Conservation (phyloP, 2,329 filamentous ascomycete genomes). For the Eutypella sp. region DNA sequence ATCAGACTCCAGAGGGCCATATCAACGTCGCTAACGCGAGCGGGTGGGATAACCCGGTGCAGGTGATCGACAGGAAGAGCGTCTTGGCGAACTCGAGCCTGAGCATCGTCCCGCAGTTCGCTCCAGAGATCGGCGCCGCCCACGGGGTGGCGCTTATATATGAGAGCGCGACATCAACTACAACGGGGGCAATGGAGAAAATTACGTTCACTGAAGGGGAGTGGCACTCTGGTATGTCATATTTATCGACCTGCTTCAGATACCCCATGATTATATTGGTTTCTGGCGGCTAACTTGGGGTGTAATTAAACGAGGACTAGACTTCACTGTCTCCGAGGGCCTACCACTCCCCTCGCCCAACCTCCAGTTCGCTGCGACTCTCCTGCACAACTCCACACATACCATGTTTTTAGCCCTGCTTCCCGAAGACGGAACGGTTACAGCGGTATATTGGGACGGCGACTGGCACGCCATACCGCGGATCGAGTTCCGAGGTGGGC, state of each 20-base stretch:
- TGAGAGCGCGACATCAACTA: background rate
- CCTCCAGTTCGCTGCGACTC: background rate
- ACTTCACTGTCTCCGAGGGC: background rate
- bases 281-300: background rate
- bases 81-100: slow-evolving; percentile 10
- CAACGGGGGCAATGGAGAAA: background rate
- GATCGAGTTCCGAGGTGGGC: background rate
- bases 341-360: background rate
- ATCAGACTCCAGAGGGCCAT: slow-evolving; percentile 12
- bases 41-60: slow-evolving; percentile 9
- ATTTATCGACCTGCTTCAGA: too few relatives aligned
- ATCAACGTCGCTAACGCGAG: slow-evolving; percentile 12
- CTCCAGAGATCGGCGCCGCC: slow-evolving; percentile 3
- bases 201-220: background rate
- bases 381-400: background rate
- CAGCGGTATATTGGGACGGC: background rate
- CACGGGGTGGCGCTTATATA: background rate
- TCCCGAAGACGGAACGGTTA: slow-evolving; percentile 1
- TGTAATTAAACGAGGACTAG: too few relatives aligned
- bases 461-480: background rate
- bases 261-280: too few relatives aligned
- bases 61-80: slow-evolving; percentile 4
- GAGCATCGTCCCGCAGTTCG: slow-evolving; percentile 11
- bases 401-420: slow-evolving; percentile 3
- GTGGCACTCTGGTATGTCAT: background rate